Evolutionary conservation across 2,329 filamentous ascomycete genomes (phyloP).

Genomic region (Chaetomiaceae sp.): DNA sequence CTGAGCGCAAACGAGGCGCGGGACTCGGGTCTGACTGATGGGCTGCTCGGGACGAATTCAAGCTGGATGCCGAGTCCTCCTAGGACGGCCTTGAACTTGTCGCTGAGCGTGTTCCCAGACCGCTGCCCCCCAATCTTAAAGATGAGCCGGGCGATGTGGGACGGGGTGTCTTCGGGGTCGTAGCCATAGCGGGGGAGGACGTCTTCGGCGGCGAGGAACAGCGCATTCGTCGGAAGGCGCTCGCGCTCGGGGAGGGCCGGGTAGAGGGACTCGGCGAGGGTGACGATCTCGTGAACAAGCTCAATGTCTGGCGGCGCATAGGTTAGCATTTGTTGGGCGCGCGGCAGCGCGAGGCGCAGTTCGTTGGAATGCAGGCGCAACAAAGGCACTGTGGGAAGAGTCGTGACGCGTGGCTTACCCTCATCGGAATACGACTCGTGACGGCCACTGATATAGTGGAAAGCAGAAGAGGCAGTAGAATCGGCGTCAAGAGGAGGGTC

Average conservation of each 20-base stretch:
- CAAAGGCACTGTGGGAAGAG: not conserved
- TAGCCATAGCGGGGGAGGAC: constrained; percentile 67
- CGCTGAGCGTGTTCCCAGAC: constrained; percentile 54
- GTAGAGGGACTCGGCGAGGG: constrained; percentile 62
- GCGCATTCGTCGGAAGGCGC: constrained; percentile 66
- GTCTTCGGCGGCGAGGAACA: constrained; percentile 77
- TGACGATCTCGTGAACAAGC: constrained; percentile 72
- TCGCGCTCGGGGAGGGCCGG: constrained; percentile 54
- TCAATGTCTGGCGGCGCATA: constrained; percentile 62
- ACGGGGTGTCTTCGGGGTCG: constrained; percentile 65
- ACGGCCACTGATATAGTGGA: constrained; percentile 19
- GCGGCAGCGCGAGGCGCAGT: not conserved
- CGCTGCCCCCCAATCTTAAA: constrained; percentile 70
- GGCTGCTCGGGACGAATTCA: constrained; percentile 44
- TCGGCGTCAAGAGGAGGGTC: not conserved
- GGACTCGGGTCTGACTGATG: constrained; percentile 11
- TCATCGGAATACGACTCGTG: constrained; percentile 42
- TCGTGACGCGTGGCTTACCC: constrained; percentile 12
- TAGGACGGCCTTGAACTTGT: constrained; percentile 67
- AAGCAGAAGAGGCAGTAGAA: constrained; percentile 17
- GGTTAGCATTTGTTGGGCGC: constrained; percentile 5
- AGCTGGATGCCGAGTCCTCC: constrained; percentile 66
- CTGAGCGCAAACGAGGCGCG: constrained; percentile 8
- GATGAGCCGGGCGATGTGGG: constrained; percentile 71
- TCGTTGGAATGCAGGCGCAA: not conserved